Conservation (phyloP, 108 stramenopile species). For the Nannochloropsis oceanica region DNA sequence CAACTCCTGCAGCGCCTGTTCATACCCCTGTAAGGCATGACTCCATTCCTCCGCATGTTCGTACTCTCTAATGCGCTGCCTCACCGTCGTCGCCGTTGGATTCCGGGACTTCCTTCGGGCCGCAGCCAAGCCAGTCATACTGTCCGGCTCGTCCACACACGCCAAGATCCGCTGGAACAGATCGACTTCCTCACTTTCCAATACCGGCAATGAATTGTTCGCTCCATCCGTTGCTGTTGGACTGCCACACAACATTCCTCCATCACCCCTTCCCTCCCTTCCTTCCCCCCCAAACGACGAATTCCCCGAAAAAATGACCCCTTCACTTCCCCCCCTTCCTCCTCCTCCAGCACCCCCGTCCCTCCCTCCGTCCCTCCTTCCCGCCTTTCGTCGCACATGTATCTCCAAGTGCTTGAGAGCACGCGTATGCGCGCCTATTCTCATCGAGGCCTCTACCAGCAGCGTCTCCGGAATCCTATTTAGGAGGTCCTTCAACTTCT, state of each 20-base stretch:
- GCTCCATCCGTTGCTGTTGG: conserved; percentile 15
- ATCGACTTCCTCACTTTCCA: conserved; percentile 10
- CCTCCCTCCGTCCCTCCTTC: background rate
- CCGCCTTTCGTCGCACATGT: conserved; percentile 4
- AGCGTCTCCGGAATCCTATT: conserved; percentile 1
- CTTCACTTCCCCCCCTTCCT: too few relatives aligned
- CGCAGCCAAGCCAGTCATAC: conserved; percentile 13
- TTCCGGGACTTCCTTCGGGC: background rate
- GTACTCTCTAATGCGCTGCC: conserved; percentile 14
- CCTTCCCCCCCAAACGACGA: background rate
- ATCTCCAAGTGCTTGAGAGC: conserved; percentile 17
- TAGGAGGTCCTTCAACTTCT: background rate
- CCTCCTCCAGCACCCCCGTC: background rate
- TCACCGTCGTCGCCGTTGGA: conserved; percentile 8
- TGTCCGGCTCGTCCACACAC: conserved; percentile 13
- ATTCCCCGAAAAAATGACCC: background rate
- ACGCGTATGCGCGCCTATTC: conserved; percentile 12
- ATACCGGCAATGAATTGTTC: conserved; percentile 12
- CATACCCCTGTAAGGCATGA: conserved; percentile 26
- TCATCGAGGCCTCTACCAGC: conserved; percentile 13
- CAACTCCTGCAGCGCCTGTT: conserved; percentile 24
- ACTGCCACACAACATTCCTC: background rate
- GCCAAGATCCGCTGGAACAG: conserved; percentile 1
- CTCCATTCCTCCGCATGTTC: conserved; percentile 34
- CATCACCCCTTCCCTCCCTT: background rate